Base-by-base conservation (phyloP, 768 basidiomycete species). In the Harrya chromipes region DNA sequence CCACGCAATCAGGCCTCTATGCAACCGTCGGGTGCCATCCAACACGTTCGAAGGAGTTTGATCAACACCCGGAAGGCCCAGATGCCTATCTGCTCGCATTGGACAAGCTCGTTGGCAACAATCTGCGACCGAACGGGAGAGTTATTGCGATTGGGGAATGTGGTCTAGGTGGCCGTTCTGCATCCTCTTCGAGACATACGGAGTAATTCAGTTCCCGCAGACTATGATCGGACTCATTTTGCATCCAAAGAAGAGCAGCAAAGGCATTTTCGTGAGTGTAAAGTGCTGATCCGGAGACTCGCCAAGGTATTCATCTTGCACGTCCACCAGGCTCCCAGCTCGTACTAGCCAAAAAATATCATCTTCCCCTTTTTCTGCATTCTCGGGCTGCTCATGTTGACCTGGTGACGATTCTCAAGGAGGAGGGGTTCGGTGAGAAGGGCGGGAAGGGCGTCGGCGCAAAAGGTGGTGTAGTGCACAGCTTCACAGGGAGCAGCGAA, bases 1-100 rank as follows among this genome's bases (percentile, higher is more conserved):
- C 26, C 23, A 10, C 12, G 21, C 16, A 21, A 40, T 9, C 47
- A 84, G 87, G 74, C 12, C 63, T 89, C 13, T 87, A 82, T 62
- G 80, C 84, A 16, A 91, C 90, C 1, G 79, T 84, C 8, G 90
- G 90, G 17, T 85, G 85, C 52, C 90, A 92, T 65, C 90, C 90
- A 0, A 90, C 88, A 14, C 83, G 85, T 17, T 80, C 84, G 1
- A 66, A 55, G 7, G 85, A 91, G 61, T 87, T 90, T 48, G 83
- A 84, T 29, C 66, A 71, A 47, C 75, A 75, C 60, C 64, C 69
- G 3, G 76, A 66, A 13, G 87, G 87, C 0, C 77, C 79, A 0
- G 75, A 78, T 1, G 81, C 71, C 3, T 92, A 91, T 61, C 65
- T 90, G 11, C 53, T 68, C 9, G 80, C 75, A 16, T 70, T 92